Evolutionary conservation across 257 asterid species (phyloP).

Genomic region (Gardenia jasminoides): DNA sequence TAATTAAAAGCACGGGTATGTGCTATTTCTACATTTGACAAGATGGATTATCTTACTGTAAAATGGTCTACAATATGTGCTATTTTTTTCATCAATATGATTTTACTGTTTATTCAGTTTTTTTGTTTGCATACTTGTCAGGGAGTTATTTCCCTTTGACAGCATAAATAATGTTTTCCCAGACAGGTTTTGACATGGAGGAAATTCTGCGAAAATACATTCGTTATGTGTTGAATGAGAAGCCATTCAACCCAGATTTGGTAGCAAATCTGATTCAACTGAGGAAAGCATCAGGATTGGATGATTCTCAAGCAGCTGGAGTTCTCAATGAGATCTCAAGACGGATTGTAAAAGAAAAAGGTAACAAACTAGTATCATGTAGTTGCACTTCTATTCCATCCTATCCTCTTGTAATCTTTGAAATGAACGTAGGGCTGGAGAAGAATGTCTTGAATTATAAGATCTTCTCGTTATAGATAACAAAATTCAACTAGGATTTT

Average conservation of each 20-base stretch:
- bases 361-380: conserved; percentile 30
- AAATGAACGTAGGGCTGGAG: not conserved
- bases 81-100: no score
- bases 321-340: conserved; percentile 82
- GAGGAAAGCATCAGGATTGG: conserved; percentile 65
- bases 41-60: not conserved
- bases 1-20: not conserved
- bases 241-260: conserved; percentile 81
- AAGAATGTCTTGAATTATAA: not conserved
- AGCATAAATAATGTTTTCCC: conserved; percentile 31
- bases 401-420: not conserved
- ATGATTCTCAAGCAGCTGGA: conserved; percentile 75
- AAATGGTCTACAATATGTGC: not conserved
- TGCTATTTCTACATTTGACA: no score
- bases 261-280: conserved; percentile 77
- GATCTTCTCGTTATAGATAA: not conserved
- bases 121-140: not conserved
- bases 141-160: conserved; percentile 27
- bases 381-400: no score
- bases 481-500: not conserved
- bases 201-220: conserved; percentile 83
- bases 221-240: conserved; percentile 88
- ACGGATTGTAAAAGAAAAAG: conserved; percentile 87
- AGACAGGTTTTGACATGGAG: conserved; percentile 88
- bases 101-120: not conserved